phyloP scores from a whole-genome alignment of 2,329 filamentous ascomycete species.

The Acephala macrosclerotiorum region DNA sequence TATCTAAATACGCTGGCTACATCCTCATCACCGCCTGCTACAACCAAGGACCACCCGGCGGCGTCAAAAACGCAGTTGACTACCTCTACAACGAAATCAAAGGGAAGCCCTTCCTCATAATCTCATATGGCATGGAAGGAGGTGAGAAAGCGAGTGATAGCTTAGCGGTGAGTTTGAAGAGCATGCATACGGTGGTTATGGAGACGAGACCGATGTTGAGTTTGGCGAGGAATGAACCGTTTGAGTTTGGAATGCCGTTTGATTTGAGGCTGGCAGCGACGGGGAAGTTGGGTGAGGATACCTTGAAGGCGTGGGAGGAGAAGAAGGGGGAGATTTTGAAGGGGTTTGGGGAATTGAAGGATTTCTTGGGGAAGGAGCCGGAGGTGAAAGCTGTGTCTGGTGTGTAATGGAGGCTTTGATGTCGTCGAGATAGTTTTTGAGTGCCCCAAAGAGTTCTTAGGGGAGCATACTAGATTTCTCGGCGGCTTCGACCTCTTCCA shows the following conservation, averaged over 20 bases:
- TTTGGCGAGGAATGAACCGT: conserved; percentile 35
- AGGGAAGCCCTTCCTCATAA: conserved; percentile 59
- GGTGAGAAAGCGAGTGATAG: conserved; percentile 46
- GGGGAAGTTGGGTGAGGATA: conserved; percentile 28
- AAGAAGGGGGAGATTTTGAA: conserved; percentile 28
- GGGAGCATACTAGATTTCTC: neutral
- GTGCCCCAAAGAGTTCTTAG: neutral
- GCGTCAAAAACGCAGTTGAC: conserved; percentile 68
- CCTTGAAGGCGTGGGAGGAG: conserved; percentile 21
- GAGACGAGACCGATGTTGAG: conserved; percentile 44
- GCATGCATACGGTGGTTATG: conserved; percentile 44
- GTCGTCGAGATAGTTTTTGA: neutral
- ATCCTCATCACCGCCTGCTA: conserved; percentile 62
- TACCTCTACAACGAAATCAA: conserved; percentile 66
- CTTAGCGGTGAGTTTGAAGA: conserved; percentile 39
- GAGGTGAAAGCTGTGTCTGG: neutral
- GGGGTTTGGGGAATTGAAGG: conserved; percentile 29
- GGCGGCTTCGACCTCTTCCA: conserved; percentile 17
- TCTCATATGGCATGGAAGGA: conserved; percentile 60
- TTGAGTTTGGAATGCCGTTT: conserved; percentile 21
- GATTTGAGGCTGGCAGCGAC: conserved; percentile 19
- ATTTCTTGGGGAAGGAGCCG: conserved; percentile 7
- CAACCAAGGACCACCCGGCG: conserved; percentile 61
- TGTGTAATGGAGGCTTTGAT: neutral
- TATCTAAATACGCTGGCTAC: conserved; percentile 54